Conservation (phyloP, 495 filamentous ascomycete genomes). For the Aspergillus olivimuriae region DNA sequence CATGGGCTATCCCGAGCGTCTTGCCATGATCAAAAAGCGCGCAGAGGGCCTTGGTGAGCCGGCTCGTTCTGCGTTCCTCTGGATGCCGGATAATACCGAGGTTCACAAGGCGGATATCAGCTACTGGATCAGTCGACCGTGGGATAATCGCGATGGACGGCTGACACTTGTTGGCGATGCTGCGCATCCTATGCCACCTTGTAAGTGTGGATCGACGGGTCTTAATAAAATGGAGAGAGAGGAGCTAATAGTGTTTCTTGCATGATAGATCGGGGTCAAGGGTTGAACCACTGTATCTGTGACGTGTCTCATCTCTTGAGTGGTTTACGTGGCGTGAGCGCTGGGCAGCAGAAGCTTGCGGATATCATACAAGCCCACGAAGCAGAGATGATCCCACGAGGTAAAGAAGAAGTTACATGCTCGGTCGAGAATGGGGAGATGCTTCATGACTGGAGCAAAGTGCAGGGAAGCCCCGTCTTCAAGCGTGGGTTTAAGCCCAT, state of each 20-base stretch:
- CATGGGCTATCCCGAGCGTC: conserved; percentile 1
- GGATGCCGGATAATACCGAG: conserved; percentile 2
- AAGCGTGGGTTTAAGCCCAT: conserved; percentile 2
- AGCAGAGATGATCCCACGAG: conserved; percentile 4
- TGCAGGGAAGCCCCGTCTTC: conserved; percentile 3
- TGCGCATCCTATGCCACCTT: conserved; percentile 6
- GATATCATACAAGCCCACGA: neutral
- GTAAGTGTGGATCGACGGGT: neutral
- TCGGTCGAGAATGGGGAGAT: conserved; percentile 4
- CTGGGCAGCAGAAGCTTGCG: neutral
- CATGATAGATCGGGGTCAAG: neutral
- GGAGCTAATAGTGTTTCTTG: no score
- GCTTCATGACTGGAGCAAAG: conserved; percentile 6
- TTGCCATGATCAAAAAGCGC: neutral
- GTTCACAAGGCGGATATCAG: conserved; percentile 5
- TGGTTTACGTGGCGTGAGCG: neutral
- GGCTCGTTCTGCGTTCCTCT: conserved; percentile 4
- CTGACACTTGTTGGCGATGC: conserved; percentile 5
- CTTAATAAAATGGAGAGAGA: no score
- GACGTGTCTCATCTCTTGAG: neutral
- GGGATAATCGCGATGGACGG: conserved; percentile 5
- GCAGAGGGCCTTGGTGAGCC: conserved; percentile 1
- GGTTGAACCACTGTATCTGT: conserved; percentile 6
- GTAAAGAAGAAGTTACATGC: conserved; percentile 3
- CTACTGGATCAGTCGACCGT: conserved; percentile 3